phyloP scores from a whole-genome alignment of 352 stramenopile species.

The Pythium scleroteichum region DNA sequence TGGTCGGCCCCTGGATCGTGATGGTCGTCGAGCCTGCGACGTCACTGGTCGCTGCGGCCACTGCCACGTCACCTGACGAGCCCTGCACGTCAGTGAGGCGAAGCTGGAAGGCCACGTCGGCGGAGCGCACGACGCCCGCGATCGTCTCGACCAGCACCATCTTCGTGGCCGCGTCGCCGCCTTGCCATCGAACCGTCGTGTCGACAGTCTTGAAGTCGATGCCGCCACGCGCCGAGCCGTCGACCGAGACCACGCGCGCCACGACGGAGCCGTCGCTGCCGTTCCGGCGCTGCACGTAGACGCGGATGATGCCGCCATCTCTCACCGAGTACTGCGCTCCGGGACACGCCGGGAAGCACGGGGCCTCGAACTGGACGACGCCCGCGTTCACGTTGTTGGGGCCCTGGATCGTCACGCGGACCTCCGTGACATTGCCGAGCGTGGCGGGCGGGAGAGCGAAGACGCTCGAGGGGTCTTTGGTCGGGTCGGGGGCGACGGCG shows the following conservation, averaged over 20 bases:
- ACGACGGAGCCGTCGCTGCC: conserved; percentile 50
- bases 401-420: conserved; percentile 54
- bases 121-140: conserved; percentile 33
- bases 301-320: conserved; percentile 48
- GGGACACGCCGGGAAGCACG: conserved; percentile 67
- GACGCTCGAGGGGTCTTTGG: conserved; percentile 29
- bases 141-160: conserved; percentile 49
- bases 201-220: conserved; percentile 55
- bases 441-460: conserved; percentile 32
- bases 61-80: conserved; percentile 1
- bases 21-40: conserved; percentile 44
- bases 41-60: conserved; percentile 17
- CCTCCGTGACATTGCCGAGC: conserved; percentile 43
- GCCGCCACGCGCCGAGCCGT: conserved; percentile 44
- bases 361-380: conserved; percentile 56
- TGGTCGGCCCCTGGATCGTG: conserved; percentile 42
- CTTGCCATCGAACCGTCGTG: conserved; percentile 41
- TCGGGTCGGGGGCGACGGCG: neutral
- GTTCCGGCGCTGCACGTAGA: conserved; percentile 54
- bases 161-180: conserved; percentile 53
- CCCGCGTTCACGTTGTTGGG: conserved; percentile 60
- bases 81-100: conserved; percentile 35
- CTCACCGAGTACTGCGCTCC: conserved; percentile 45
- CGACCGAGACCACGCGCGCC: conserved; percentile 42
- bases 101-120: conserved; percentile 37